phyloP scores from a whole-genome alignment of 2,329 filamentous ascomycete genomes.

The Leptographium radiaticola region DNA sequence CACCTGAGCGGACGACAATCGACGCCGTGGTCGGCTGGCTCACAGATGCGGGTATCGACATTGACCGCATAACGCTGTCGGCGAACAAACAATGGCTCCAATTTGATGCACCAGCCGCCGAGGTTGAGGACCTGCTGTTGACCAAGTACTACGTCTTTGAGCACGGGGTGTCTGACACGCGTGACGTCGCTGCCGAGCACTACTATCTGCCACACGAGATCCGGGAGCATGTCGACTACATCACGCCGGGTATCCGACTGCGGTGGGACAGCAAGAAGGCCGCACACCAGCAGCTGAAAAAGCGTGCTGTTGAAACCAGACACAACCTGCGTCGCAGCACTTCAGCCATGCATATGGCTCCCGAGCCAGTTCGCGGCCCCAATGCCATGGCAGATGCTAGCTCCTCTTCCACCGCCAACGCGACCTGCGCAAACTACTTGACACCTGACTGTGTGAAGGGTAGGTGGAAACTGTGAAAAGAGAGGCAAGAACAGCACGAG shows the following conservation, averaged over 20 bases:
- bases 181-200: slow-evolving; percentile 12
- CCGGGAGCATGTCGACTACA: slow-evolving; percentile 38
- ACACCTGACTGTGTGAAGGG: slow-evolving; percentile 10
- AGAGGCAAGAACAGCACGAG: not conserved
- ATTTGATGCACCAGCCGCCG: slow-evolving; percentile 15
- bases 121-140: slow-evolving; percentile 15
- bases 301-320: not conserved
- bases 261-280: slow-evolving; percentile 7
- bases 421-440: slow-evolving; percentile 8
- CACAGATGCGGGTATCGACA: slow-evolving; percentile 17
- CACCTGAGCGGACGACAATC: slow-evolving; percentile 19
- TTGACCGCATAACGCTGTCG: slow-evolving; percentile 10
- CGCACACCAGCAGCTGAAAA: not conserved
- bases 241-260: slow-evolving; percentile 42
- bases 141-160: slow-evolving; percentile 15
- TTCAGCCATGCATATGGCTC: slow-evolving; percentile 1
- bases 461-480: not conserved
- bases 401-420: slow-evolving; percentile 5
- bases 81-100: slow-evolving; percentile 16
- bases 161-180: slow-evolving; percentile 11
- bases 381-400: not conserved
- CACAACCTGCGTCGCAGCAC: not conserved
- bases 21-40: slow-evolving; percentile 22
- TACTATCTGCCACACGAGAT: slow-evolving; percentile 33
- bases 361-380: not conserved